phyloP scores from a whole-genome alignment of 2,329 filamentous ascomycete species.

The Penicillium sp. region DNA sequence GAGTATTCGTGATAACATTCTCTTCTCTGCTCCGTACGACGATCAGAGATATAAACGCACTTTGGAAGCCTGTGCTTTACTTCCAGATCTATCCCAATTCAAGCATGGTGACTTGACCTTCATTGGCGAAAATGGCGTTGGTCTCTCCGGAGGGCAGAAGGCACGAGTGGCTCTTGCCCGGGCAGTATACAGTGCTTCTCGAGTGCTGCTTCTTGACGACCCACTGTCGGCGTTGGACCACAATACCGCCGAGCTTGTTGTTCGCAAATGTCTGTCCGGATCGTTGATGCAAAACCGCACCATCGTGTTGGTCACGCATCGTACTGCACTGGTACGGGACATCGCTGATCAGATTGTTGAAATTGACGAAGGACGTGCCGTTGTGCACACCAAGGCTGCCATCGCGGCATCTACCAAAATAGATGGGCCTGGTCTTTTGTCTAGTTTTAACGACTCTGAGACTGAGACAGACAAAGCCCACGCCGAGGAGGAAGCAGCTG shows the following conservation, averaged over 20 bases:
- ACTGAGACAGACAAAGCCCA: constrained; percentile 30
- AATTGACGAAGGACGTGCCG: constrained; percentile 63
- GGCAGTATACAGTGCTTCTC: constrained; percentile 60
- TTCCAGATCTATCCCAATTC: constrained; percentile 63
- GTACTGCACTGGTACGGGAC: constrained; percentile 69
- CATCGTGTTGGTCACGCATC: constrained; percentile 64
- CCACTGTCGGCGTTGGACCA: constrained; percentile 64
- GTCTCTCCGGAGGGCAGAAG: constrained; percentile 63
- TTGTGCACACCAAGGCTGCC: constrained; percentile 51
- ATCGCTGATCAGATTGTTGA: constrained; percentile 74
- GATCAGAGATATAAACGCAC: constrained; percentile 69
- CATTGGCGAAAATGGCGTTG: constrained; percentile 64
- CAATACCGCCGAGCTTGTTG: constrained; percentile 65
- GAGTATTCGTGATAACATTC: constrained; percentile 69
- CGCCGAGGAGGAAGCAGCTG: constrained; percentile 51
- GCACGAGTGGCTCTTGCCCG: constrained; percentile 63
- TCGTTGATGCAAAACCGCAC: constrained; percentile 57
- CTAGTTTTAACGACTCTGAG: constrained; percentile 17
- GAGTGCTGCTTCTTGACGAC: constrained; percentile 60
- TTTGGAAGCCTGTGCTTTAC: constrained; percentile 64
- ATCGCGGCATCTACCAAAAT: constrained; percentile 45
- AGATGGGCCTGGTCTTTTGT: constrained; percentile 35
- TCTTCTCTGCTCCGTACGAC: constrained; percentile 68
- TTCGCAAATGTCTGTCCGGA: constrained; percentile 59
- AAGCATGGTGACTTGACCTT: constrained; percentile 65